Percentiles rank a stretch among this genome's conserved stretches.
Evolutionary conservation across 1,284 basidiomycete species (phyloP).

Genomic region (Melampsora larici-populina): DNA sequence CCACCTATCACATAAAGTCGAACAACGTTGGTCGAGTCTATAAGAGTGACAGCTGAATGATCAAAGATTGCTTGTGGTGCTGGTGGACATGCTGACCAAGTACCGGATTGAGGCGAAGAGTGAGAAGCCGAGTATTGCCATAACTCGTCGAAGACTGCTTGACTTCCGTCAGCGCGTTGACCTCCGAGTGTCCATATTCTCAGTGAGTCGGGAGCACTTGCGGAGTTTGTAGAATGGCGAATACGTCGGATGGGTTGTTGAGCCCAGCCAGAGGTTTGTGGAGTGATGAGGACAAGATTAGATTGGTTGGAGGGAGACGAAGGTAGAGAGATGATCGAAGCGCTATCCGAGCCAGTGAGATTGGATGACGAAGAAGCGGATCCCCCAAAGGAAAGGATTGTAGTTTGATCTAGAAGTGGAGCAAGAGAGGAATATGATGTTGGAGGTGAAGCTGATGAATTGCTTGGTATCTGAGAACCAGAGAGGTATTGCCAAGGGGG

Average conservation of each 20-base stretch:
- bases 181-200: conserved; percentile 31
- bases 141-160: conserved; percentile 21
- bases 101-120: conserved; percentile 9
- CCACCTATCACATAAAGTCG: conserved; percentile 31
- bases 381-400: conserved; percentile 24
- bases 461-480: conserved; percentile 15
- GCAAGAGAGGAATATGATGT: conserved; percentile 25
- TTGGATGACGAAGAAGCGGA: conserved; percentile 24
- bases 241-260: conserved; percentile 34
- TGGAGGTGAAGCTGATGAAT: conserved; percentile 5
- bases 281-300: not conserved
- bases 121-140: conserved; percentile 34
- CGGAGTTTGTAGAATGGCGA: conserved; percentile 24
- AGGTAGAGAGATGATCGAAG: conserved; percentile 34
- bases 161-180: conserved; percentile 31
- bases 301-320: not conserved
- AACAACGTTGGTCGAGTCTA: conserved; percentile 23
- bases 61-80: conserved; percentile 17
- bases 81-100: conserved; percentile 21
- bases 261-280: conserved; percentile 16
- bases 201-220: conserved; percentile 16
- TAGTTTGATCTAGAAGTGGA: conserved; percentile 17
- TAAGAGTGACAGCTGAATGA: conserved; percentile 23
- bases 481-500: conserved; percentile 39
- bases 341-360: conserved; percentile 22